phyloP scores from a whole-genome alignment of 306 rosid genomes.

The Pterocarpus santalinus region DNA sequence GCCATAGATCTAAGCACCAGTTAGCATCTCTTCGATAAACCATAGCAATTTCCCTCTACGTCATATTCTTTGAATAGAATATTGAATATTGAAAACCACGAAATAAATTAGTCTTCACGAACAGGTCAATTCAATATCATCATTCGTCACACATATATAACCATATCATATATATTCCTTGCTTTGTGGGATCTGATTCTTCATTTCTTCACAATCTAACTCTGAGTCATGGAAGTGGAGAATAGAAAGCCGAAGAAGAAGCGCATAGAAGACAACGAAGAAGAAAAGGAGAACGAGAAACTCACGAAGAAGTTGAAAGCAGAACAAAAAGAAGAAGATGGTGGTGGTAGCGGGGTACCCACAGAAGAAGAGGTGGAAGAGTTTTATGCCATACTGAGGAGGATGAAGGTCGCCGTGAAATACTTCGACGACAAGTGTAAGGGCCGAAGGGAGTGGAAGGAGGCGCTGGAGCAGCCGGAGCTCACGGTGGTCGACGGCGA shows the following conservation, averaged over 20 bases:
- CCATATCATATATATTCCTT: slow-evolving; percentile 1
- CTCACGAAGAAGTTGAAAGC: slow-evolving; percentile 43
- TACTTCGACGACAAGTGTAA: slow-evolving; percentile 60
- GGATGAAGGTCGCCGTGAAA: slow-evolving; percentile 76
- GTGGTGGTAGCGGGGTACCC: slow-evolving; percentile 27
- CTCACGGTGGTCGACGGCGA: neutral
- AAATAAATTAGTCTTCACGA: neutral
- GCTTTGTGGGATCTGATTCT: slow-evolving; percentile 17
- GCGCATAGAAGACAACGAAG: neutral
- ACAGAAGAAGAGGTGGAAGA: slow-evolving; percentile 83
- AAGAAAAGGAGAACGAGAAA: slow-evolving; percentile 1
- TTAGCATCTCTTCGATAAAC: too few relatives aligned
- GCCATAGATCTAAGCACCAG: too few relatives aligned
- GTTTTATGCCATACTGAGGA: slow-evolving; percentile 71
- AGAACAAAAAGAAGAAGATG: slow-evolving; percentile 3
- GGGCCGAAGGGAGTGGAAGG: slow-evolving; percentile 45
- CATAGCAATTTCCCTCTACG: too few relatives aligned
- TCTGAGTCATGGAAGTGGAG: slow-evolving; percentile 50
- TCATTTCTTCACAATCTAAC: neutral
- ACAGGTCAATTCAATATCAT: neutral
- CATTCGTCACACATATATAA: too few relatives aligned
- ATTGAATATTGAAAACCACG: neutral
- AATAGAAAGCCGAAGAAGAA: slow-evolving; percentile 37
- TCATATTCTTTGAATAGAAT: too few relatives aligned
- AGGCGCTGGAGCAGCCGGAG: slow-evolving; percentile 45